Evolutionary conservation across 1,139 yeast species (phyloP), one percentile per base, ranked within the genome.

Genomic region (Groenewaldozyma auringiensis): DNA sequence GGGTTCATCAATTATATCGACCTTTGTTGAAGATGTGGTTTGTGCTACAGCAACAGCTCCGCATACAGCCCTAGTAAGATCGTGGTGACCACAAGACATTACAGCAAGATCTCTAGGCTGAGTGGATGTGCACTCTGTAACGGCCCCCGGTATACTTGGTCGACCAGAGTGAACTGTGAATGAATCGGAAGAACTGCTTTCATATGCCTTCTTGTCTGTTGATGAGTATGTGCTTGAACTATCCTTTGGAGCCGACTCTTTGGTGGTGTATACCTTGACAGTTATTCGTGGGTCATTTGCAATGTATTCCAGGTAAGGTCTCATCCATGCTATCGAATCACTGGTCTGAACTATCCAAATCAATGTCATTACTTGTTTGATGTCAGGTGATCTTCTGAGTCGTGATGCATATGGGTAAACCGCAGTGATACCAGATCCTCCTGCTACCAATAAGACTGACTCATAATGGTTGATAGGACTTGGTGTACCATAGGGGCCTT

Each of bases 371-470:
- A 53, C 49, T 45, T 75, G 70, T 22, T 40, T 43, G 3, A 43
- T 47, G 3, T 42, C 42, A 14, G 14, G 48, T 13, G 43, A 40
- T 20, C 35, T 31, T 20, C 44, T 37, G 29, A 49, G 43, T 37
- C 48, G 50, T 14, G 47, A 43, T 14, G 59, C 60, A 43, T 57
- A 55, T 6, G 56, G 52, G 21, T 48, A 47, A 2, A 50, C 44
- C 2, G 79, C 78, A 1, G 88, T 79, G 48, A 82, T 68, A 58
- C 89, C 89, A 53, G 78, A 78, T 47, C 86, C 86, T 55, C 84
- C 81, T 4, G 78, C 75, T 45, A 80, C 52, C 44, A 80, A 66
- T 6, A 79, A 61, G 4, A 69, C 62, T 40, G 72, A 72, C 44
- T 76, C 76, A 56, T 72, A 79, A 18, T 47, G 39, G 46, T 70